Evolutionary conservation across 352 stramenopile species (phyloP), one percentile per base, ranked within the genome.

Genomic region (Globisporangium spinosum): DNA sequence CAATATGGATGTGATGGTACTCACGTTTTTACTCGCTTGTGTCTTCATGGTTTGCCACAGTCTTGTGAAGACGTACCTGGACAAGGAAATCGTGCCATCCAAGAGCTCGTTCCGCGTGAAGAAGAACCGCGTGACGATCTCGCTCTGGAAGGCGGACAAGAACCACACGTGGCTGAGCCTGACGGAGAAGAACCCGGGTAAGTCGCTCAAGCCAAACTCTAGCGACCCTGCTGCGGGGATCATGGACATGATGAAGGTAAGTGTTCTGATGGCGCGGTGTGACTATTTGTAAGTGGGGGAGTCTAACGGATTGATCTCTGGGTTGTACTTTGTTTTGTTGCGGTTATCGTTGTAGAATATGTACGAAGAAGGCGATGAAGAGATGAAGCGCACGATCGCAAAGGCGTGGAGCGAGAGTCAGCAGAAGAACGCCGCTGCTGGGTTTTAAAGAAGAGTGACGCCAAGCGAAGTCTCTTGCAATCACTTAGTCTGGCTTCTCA

Each of bases 221-320:
- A 82, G 66, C 35, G 89, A 96, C 70, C 89, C 89, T 1, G 38
- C 80, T 6, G 83, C 89, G 3, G 87, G 89, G 35, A 94, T 96
- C 77, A 95, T 96, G 89, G 88, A 95, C 66, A 94, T 96, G 86
- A 96, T 96, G 88, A 92, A 94, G 82, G 84, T 91, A 59, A 47
- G 70, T 73, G 2, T 17, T 38, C 15, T 64, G 23, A 57, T 58
- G 17, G 5, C 57, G 38, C 12, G 3, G 4, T 35, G 17, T n/a
- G 20, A 3, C 8, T 17, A 38, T 53, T n/a, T 53, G 5, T 35
- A 3, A 51, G 20, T 63, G 9, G 22, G 4, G 40, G n/a, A 17
- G 27, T 1, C 17, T 38, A 38, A 38, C 32, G 34, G 38, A 40
- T 23, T 62, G 38, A 25, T 45, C 12, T 23, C 4, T 55, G 2